Conservation (phyloP, 305 asterid species). For the Striga hermonthica region DNA sequence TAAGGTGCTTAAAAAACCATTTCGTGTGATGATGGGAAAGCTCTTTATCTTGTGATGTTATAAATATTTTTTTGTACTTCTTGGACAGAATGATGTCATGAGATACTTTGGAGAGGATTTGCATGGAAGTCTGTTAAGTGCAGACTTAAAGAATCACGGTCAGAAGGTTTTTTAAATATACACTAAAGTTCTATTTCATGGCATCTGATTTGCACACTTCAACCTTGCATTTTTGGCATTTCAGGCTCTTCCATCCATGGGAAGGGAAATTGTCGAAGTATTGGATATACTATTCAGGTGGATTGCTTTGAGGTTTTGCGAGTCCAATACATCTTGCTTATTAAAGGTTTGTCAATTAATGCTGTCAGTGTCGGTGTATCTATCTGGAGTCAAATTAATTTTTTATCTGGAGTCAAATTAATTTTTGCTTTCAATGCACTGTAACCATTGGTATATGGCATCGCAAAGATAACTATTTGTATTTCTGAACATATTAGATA, state of each 20-base stretch:
- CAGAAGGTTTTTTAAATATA: constrained; percentile 64
- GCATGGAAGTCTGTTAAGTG: constrained; percentile 77
- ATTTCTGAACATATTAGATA: constrained; percentile 6
- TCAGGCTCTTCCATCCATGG: constrained; percentile 82
- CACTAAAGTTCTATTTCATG: constrained; percentile 22
- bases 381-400: neutral
- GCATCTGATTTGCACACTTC: constrained; percentile 26
- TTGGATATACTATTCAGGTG: constrained; percentile 84
- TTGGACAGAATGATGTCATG: constrained; percentile 75
- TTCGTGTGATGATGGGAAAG: neutral
- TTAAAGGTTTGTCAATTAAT: constrained; percentile 54
- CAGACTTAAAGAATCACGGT: constrained; percentile 97
- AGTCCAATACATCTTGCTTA: constrained; percentile 91
- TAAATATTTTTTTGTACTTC: constrained; percentile 23
- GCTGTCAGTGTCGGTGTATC: constrained; percentile 9
- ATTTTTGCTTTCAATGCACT: neutral
- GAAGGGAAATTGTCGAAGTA: constrained; percentile 80
- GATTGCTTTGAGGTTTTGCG: constrained; percentile 91
- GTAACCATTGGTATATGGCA: neutral
- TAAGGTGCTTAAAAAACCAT: constrained; percentile 12
- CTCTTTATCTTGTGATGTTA: constrained; percentile 25
- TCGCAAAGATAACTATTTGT: neutral
- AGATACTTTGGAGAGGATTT: constrained; percentile 95
- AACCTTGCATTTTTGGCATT: constrained; percentile 33
- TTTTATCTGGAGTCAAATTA: neutral